A percentile compares a stretch with the other conserved stretches of the same genome.
These are phyloP conservation scores for Citrus hindsii DNA, from an alignment of 345 rosid genomes.

Conservation along the genomic window DNA sequence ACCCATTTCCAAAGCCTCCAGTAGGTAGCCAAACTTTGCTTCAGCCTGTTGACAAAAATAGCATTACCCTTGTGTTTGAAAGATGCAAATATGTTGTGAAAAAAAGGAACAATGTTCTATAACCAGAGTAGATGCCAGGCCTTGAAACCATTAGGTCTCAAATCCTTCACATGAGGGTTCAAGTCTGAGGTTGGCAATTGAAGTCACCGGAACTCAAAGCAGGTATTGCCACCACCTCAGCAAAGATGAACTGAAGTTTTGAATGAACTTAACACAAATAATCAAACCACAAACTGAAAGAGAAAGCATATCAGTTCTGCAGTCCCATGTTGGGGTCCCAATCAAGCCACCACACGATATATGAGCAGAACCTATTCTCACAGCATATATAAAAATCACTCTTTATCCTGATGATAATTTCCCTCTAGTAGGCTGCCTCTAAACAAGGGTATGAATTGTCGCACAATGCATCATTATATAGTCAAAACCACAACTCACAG, in stretches of 20 bases:
- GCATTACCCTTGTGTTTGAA: not conserved
- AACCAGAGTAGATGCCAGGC: not conserved
- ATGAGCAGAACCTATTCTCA: not conserved
- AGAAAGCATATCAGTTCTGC: not conserved
- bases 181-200: not conserved
- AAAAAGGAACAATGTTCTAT: not conserved
- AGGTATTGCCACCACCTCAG: not conserved
- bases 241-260: not conserved
- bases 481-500: not conserved
- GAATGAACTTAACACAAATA: not conserved
- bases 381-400: not conserved
- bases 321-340: not conserved
- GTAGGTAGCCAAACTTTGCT: constrained; percentile 89
- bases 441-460: not conserved
- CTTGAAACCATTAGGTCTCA: not conserved
- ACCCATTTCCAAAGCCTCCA: constrained; percentile 97
- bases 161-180: not conserved
- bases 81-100: not conserved
- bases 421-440: not conserved
- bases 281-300: not conserved
- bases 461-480: not conserved
- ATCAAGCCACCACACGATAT: not conserved
- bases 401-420: not conserved
- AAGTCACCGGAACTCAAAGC: not conserved
- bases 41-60: constrained; percentile 58